phyloP scores from a whole-genome alignment of 164 flowering plant species.

The Malania oleifera region DNA sequence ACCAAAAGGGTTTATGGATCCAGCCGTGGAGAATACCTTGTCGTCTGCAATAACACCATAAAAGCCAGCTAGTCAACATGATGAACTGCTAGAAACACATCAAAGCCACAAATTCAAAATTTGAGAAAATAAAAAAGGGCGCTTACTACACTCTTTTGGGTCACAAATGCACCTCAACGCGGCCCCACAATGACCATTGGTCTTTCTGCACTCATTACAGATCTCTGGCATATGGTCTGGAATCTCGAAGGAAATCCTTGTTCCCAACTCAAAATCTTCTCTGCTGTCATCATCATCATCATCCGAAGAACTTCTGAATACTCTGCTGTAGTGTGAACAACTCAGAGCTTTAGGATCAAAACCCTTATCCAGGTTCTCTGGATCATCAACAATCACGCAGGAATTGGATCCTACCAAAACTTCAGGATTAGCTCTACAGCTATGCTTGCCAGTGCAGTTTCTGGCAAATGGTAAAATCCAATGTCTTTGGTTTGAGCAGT shows the following conservation, averaged over 20 bases:
- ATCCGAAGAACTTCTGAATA: conserved; percentile 18
- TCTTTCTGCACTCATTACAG: conserved; percentile 55
- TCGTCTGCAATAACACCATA: conserved; percentile 39
- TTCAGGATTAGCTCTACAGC: conserved; percentile 16
- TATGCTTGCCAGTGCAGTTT: conserved; percentile 22
- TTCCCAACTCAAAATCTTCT: conserved; percentile 34
- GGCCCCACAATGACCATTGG: conserved; percentile 53
- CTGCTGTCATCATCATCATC: background rate
- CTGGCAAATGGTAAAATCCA: conserved; percentile 9
- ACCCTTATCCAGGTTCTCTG: conserved; percentile 26
- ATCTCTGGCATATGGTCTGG: conserved; percentile 47
- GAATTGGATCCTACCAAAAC: conserved; percentile 12
- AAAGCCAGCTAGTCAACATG: background rate
- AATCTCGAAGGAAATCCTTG: conserved; percentile 49
- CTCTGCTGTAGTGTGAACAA: conserved; percentile 39
- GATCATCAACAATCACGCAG: conserved; percentile 35
- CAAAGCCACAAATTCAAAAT: background rate
- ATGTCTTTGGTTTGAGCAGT: conserved; percentile 27
- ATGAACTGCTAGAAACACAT: background rate
- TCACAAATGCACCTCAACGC: conserved; percentile 62
- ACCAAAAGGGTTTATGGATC: conserved; percentile 15
- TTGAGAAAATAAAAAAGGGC: background rate
- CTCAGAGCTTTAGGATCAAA: conserved; percentile 46
- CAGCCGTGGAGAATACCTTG: conserved; percentile 29
- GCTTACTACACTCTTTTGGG: conserved; percentile 53